Evolutionary conservation across 129 eudicot species (phyloP).

Genomic region (Flaveria trinervia): DNA sequence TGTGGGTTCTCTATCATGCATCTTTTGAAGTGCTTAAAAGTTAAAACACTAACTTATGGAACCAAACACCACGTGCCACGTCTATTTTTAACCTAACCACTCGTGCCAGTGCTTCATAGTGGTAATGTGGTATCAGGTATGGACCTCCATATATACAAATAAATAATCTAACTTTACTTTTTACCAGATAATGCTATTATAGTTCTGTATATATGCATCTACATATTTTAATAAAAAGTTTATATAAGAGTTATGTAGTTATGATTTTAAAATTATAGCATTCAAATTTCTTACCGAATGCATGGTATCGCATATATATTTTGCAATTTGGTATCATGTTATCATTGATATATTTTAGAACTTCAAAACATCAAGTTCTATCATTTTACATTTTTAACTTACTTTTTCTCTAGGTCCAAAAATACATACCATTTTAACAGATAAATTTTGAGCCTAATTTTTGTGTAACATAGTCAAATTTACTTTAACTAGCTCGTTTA

Average conservation of each 20-base stretch:
- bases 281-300: too few relatives aligned
- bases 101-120: conserved; percentile 21
- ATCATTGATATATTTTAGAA: too few relatives aligned
- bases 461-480: too few relatives aligned
- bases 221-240: not conserved
- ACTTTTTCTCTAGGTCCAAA: too few relatives aligned
- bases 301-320: not conserved
- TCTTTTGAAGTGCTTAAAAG: conserved; percentile 21
- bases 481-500: too few relatives aligned
- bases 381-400: too few relatives aligned
- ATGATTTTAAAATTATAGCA: too few relatives aligned
- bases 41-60: conserved; percentile 21
- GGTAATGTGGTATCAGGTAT: conserved; percentile 6
- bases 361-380: too few relatives aligned
- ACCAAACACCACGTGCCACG: conserved; percentile 24
- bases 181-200: not conserved
- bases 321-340: not conserved
- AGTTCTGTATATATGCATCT: not conserved
- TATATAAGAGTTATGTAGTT: too few relatives aligned
- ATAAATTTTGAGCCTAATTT: too few relatives aligned
- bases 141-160: conserved; percentile 16
- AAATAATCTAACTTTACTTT: not conserved
- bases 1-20: not conserved
- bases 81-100: conserved; percentile 22
- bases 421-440: too few relatives aligned